Percentiles rank a stretch among this genome's conserved stretches.
phyloP scores from a whole-genome alignment of 164 flowering plant genomes.

The Cinnamomum micranthum region DNA sequence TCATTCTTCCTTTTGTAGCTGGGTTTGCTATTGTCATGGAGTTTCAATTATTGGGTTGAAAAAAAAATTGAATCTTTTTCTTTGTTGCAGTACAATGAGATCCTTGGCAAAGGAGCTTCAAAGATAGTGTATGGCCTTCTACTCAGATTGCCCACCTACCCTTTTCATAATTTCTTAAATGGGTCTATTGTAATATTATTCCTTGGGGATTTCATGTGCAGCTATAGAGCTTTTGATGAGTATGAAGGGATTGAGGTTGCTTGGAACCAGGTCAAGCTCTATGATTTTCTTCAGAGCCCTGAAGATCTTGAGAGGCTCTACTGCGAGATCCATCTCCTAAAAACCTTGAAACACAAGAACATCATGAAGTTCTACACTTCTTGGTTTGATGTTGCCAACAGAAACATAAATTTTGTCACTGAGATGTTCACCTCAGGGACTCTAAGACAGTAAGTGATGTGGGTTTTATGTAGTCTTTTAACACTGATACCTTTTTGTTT shows the following conservation, averaged over 20 bases:
- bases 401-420: conserved; percentile 91
- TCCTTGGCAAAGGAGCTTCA: conserved; percentile 95
- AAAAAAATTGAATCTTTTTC: neutral
- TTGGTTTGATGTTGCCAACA: conserved; percentile 83
- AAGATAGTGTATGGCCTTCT: conserved; percentile 77
- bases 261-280: conserved; percentile 95
- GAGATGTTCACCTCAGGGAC: conserved; percentile 99
- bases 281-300: conserved; percentile 72
- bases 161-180: neutral
- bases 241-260: conserved; percentile 97
- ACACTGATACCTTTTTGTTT: neutral
- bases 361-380: conserved; percentile 96
- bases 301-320: conserved; percentile 88
- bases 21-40: neutral
- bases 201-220: conserved; percentile 23
- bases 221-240: conserved; percentile 93
- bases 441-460: conserved; percentile 70
- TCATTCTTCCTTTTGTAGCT: neutral
- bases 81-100: conserved; percentile 69
- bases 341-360: conserved; percentile 82
- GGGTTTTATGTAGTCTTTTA: neutral
- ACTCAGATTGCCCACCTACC: neutral
- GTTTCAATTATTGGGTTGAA: conserved; percentile 6
- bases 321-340: conserved; percentile 90
- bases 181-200: neutral